Base-by-base conservation (phyloP, 2,329 filamentous ascomycete genomes). In the Pseudocercospora musae region DNA sequence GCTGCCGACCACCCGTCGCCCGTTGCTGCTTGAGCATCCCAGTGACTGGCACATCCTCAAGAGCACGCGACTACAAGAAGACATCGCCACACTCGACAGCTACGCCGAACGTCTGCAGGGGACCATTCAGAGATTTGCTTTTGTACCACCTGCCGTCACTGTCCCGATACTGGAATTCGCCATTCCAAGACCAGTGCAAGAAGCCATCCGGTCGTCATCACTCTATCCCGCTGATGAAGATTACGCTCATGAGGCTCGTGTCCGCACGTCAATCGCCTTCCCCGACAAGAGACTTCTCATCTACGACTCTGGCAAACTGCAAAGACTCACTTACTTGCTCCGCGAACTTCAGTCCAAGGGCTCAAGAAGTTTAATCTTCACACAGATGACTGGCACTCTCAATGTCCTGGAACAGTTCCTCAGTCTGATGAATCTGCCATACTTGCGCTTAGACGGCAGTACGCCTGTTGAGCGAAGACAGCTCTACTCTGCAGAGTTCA, bases 371-470 rank as follows among this genome's bases (percentile, higher is more conserved):
- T 82, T 99, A 56, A 99, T 99, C 74, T 99, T 99, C 77, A 98
- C 96, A 0, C 95, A 99, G 73, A 99, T 99, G 95, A 98, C 95
- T 52, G 96, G 96, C 75, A 95, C 98, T 50, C 84, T 99, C 18
- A 94, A 99, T 75, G 96, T 99, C 59, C 83, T 99, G 2, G 95
- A 99, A 76, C 92, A 95, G 69, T 99, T 99, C 74, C 85, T 99
- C 69, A 98, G 97, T 73, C 97, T 99, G 56, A 94, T 99, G 71
- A 94, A 94, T 0, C 91, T 98, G 79, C 95, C 96, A 60, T 99
- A 99, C 74, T 85, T 99, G 18, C 92, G 95, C 20, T 85, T 99
- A 4, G 95, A 99, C 73, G 95, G 95, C n/a, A 89, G 92, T 5
- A 98, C 95, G 21, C 96, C 96, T 74, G 89, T 98, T 13, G 95